Conservation (phyloP, 306 rosid genomes). For the Myrica gale region DNA sequence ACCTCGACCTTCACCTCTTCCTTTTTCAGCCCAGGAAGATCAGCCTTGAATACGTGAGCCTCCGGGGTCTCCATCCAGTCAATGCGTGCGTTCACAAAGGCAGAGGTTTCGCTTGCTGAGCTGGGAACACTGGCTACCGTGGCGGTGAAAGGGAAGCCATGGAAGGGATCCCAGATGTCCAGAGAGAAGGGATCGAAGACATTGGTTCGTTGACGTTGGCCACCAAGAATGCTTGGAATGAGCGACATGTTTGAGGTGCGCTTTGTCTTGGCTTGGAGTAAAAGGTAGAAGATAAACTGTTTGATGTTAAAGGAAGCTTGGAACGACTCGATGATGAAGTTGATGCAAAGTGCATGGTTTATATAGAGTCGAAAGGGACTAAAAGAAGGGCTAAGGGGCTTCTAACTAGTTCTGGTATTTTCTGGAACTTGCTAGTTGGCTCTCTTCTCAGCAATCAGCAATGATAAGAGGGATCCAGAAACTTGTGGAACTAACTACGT, state of each 20-base stretch:
- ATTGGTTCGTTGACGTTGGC: not conserved
- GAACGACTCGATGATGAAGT: not conserved
- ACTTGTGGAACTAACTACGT: not conserved
- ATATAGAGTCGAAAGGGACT: not conserved
- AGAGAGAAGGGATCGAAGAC: not conserved
- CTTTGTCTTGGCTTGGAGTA: not conserved
- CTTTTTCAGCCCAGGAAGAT: conserved; percentile 7
- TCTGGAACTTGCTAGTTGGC: not conserved
- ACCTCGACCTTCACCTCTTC: conserved; percentile 7
- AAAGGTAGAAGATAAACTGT: not conserved
- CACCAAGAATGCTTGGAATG: not conserved
- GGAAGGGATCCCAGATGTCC: conserved; percentile 3
- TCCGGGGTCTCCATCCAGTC: conserved; percentile 8
- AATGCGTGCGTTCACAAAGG: not conserved
- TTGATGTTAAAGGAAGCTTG: not conserved
- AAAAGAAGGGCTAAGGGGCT: not conserved
- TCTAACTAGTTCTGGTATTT: not conserved
- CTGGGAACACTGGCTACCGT: not conserved
- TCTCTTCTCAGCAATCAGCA: not conserved
- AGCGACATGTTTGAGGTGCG: not conserved
- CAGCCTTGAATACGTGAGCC: conserved; percentile 3
- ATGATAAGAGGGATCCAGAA: not conserved
- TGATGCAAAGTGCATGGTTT: not conserved
- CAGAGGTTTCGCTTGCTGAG: not conserved
- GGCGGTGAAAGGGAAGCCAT: not conserved